Conservation (phyloP, 2,329 filamentous ascomycete genomes). For the Corinectria fuckeliana region DNA sequence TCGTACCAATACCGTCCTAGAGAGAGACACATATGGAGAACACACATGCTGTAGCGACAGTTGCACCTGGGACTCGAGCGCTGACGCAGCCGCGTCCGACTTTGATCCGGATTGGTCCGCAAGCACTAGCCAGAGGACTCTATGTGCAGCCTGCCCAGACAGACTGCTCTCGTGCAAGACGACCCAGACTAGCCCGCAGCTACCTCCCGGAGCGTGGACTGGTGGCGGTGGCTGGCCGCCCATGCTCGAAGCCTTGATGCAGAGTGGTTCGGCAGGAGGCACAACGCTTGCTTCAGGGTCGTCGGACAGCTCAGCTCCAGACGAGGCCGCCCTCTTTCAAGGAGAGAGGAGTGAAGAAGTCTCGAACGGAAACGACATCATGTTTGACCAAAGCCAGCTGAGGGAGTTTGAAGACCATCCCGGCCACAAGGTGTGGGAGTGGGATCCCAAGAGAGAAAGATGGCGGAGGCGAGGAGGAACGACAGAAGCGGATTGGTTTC, state of each 20-base stretch:
- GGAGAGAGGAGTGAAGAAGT: not conserved
- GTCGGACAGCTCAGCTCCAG: not conserved
- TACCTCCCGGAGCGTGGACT: too few species aligned
- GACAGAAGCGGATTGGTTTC: slow-evolving; percentile 7
- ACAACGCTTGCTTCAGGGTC: not conserved
- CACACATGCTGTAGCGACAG: not conserved
- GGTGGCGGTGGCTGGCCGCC: not conserved
- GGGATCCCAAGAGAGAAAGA: not conserved
- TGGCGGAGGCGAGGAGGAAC: slow-evolving; percentile 9
- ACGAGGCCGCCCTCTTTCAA: not conserved
- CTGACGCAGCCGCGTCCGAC: not conserved
- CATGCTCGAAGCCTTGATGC: too few species aligned
- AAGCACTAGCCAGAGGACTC: not conserved
- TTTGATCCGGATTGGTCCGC: not conserved
- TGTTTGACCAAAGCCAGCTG: not conserved
- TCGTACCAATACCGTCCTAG: too few species aligned
- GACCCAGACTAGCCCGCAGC: not conserved
- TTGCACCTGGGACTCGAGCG: not conserved
- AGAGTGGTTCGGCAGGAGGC: not conserved
- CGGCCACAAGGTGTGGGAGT: slow-evolving; percentile 16
- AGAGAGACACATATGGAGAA: not conserved
- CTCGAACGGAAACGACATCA: not conserved
- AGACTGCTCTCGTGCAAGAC: not conserved
- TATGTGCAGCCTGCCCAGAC: not conserved
- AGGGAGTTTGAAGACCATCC: slow-evolving; percentile 6